Evolutionary conservation across 1,284 basidiomycete genomes (phyloP).

Genomic region (Melampsora americana): DNA sequence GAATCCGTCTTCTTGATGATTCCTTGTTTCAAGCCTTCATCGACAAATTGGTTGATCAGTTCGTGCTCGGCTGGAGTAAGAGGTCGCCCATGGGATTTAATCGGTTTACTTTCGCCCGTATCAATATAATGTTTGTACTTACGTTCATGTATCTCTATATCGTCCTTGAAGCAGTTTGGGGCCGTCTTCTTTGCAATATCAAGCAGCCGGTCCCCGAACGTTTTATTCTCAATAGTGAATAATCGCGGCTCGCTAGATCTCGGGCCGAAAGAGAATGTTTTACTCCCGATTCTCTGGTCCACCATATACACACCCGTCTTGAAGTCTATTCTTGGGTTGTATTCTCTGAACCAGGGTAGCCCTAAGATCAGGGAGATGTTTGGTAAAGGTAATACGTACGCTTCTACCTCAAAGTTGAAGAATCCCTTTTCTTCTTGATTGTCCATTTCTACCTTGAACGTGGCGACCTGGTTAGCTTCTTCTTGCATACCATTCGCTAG

Average conservation of each 20-base stretch:
- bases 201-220: neutral
- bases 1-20: constrained; percentile 5
- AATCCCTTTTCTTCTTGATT: no score
- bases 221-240: no score
- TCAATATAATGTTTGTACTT: constrained; percentile 16
- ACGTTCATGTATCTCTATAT: neutral
- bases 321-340: no score
- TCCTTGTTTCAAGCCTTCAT: neutral
- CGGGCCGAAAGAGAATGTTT: no score
- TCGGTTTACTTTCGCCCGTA: neutral
- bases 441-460: no score
- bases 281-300: no score
- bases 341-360: constrained; percentile 1
- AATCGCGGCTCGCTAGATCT: no score
- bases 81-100: constrained; percentile 2
- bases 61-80: neutral
- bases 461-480: no score
- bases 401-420: no score
- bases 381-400: no score
- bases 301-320: no score
- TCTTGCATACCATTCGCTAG: no score
- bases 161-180: neutral
- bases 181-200: neutral
- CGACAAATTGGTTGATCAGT: constrained; percentile 15
- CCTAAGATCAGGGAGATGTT: neutral